Base-by-base conservation (phyloP, 345 rosid species). In the Brassica rapa region DNA sequence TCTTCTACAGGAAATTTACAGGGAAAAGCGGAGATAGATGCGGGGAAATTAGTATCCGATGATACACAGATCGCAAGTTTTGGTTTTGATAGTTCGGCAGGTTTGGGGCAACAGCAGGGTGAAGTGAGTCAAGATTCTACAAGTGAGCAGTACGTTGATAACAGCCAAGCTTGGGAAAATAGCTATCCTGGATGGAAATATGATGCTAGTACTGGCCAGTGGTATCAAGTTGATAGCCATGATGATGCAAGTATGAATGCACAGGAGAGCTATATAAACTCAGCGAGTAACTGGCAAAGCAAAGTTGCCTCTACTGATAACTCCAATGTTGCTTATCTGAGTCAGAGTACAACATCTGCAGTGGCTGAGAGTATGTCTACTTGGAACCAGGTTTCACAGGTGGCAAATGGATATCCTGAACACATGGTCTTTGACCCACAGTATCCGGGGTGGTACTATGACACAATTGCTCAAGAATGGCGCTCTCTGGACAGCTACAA, bases 361-460 rank as follows among this genome's bases (percentile, higher is more conserved):
- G 79, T 77, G 84, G 77, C 78, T 29, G 88, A 88, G 85, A 84
- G 77, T 62, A 85, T 89, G 61, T 84, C 88, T 71, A 76, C 84
- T 73, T 87, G 89, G 94, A 89, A 86, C 82, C 95, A 87, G 87
- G 86, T 75, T 80, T 81, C 93, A 15, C 85, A 88, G 72, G 83
- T 62, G 73, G 82, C 88, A 78, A 88, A 86, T 80, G 98, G 90
- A 46, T 90, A 93, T 79, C 97, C 98, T 2, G 93, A 90, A 68
- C 94, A 91, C 79, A 93, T 96, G 93, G 71, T 83, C 55, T 96
- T 93, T 87, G 95, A 96, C 80, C 84, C 90, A 6, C 98, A 90
- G 62, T 91, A 87, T 78, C 99, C 98, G 19, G 99, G 95, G 80
- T 96, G 97, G 97, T 96, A 96, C 86, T 93, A 83, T 79, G 93